Percentiles rank a stretch among this genome's conserved stretches.
phyloP scores from a whole-genome alignment of 2,329 filamentous ascomycete species.

The Helotiales sp. region DNA sequence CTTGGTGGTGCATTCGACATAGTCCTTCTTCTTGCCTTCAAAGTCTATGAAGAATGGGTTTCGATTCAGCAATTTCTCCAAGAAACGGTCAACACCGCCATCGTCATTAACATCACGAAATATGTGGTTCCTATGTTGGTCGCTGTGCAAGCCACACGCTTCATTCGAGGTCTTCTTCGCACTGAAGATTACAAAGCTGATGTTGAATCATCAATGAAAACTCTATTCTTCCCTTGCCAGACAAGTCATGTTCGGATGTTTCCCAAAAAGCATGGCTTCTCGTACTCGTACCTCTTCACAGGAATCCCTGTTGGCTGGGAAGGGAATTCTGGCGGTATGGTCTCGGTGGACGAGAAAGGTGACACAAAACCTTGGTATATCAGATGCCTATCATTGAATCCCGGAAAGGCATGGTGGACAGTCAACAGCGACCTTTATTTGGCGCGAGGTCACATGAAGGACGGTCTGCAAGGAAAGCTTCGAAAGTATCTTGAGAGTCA shows the following conservation, averaged over 20 bases:
- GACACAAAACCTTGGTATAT: constrained; percentile 29
- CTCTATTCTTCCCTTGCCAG: constrained; percentile 62
- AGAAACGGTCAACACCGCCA: constrained; percentile 10
- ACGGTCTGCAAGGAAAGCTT: constrained; percentile 64
- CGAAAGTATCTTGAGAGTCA: constrained; percentile 56
- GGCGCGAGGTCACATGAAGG: constrained; percentile 48
- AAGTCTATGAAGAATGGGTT: constrained; percentile 11
- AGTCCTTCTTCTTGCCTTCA: constrained; percentile 8
- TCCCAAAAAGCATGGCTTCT: constrained; percentile 67
- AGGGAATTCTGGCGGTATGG: constrained; percentile 53
- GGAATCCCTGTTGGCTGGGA: constrained; percentile 66
- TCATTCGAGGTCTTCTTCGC: constrained; percentile 15
- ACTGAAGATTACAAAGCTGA: not conserved
- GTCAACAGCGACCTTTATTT: constrained; percentile 63
- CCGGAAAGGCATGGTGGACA: constrained; percentile 47
- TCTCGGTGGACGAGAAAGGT: constrained; percentile 46
- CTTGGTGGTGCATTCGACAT: not conserved
- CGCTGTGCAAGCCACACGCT: constrained; percentile 24
- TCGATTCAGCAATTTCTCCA: constrained; percentile 1
- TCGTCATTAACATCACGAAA: constrained; percentile 11
- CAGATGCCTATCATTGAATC: constrained; percentile 33
- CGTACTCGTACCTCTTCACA: constrained; percentile 69
- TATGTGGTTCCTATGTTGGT: constrained; percentile 7
- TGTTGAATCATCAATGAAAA: constrained; percentile 29
- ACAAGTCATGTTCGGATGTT: constrained; percentile 68